phyloP scores from a whole-genome alignment of 1,139 yeast genomes.

The Scheffersomyces segobiensis region DNA sequence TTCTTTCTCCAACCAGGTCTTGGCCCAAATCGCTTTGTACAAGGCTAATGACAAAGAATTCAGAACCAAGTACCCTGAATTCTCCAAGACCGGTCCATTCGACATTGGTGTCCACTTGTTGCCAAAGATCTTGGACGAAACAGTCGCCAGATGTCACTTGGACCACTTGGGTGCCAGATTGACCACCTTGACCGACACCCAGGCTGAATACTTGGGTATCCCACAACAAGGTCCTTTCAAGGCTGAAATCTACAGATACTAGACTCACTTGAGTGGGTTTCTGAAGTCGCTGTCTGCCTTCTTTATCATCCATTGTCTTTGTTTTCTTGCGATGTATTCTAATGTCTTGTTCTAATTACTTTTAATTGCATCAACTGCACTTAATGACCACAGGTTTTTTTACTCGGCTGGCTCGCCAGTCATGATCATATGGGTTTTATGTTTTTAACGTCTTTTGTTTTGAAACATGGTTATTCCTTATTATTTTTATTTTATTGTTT shows the following conservation, averaged over 20 bases:
- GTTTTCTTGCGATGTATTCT: constrained; percentile 8
- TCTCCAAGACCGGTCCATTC: constrained; percentile 90
- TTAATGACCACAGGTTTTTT: constrained; percentile 27
- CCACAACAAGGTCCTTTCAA: constrained; percentile 97
- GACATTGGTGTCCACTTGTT: constrained; percentile 91
- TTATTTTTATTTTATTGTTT: constrained; percentile 11
- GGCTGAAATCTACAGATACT: constrained; percentile 98
- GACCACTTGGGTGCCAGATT: constrained; percentile 92
- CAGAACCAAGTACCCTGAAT: constrained; percentile 84
- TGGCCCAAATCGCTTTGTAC: constrained; percentile 98
- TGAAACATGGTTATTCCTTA: constrained; percentile 4
- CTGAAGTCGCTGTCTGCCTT: constrained; percentile 3
- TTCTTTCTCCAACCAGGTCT: constrained; percentile 99
- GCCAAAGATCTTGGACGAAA: constrained; percentile 98
- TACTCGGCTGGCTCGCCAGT: background rate
- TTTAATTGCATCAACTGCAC: constrained; percentile 54
- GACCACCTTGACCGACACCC: constrained; percentile 73
- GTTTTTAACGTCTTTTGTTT: constrained; percentile 12
- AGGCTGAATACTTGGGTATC: constrained; percentile 94
- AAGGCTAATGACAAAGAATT: constrained; percentile 81
- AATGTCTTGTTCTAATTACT: constrained; percentile 18
- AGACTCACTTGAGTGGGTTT: constrained; percentile 26
- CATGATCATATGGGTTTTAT: constrained; percentile 7
- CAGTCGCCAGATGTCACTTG: constrained; percentile 97
- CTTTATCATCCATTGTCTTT: constrained; percentile 3